Evolutionary conservation across 176 grass and related monocot genomes (phyloP), one percentile per base, ranked within the genome.

Genomic region (Themeda triandra): DNA sequence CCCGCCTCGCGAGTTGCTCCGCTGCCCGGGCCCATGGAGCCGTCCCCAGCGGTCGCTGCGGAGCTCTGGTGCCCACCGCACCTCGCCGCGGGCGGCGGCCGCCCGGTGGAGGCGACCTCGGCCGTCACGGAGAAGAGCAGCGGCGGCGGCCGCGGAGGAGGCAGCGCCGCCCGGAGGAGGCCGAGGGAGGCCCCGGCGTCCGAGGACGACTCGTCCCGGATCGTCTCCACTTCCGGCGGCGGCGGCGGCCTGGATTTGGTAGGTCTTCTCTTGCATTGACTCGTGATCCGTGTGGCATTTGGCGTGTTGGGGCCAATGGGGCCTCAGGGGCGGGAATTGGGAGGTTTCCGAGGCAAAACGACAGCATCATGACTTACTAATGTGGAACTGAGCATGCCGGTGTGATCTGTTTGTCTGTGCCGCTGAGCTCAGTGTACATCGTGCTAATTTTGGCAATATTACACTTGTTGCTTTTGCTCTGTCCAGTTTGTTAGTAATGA

Each of bases 201-300:
- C 37, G 90, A 92, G 88, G 95, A 94, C 14, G 94, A 97, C 64
- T 91, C 92, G 24, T 89, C 88, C 76, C 90, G 86, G 92, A 88
- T 89, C 76, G 92, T 87, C 60, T 92, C 95, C 56, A 94, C 90
- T n/a, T 91, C 89, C 13, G 76, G 85, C 67, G 88, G 19, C 15
- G 88, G 51, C 51, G 86, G 51, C 51, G 83, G 86, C 25, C 82
- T 87, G 84, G 92, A 89, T 86, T 84, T 91, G 90, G 94, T 97
- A 84, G 7, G 71, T 88, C 72, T 23, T 37, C 39, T 24, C 10
- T 10, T 10, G 29, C 79, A 40, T 75, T 81, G 17, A 13, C 58
- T 39, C n/a, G 56, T 82, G 83, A 87, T 78, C 65, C 69, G 48
- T 48, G 41, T 75, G 27, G 4, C 63, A 60, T 70, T 66, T 60